phyloP scores from a whole-genome alignment of 352 stramenopile species.

The Pythium brachiatum region DNA sequence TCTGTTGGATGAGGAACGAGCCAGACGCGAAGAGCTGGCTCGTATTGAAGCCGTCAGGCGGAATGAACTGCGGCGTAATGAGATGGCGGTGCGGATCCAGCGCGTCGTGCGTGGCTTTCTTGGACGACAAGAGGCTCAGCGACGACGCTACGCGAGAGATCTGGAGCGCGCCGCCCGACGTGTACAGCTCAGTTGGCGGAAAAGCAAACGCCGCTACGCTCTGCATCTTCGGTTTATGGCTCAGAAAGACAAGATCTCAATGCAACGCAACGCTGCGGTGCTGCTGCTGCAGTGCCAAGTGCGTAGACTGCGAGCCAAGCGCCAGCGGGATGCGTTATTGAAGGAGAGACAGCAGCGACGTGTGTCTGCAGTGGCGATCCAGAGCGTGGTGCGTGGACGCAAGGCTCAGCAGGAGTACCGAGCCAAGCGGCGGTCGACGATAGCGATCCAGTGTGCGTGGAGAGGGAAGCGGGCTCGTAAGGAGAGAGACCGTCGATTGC shows the following conservation, averaged over 20 bases:
- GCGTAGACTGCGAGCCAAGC: conserved; percentile 27
- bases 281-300: conserved; percentile 43
- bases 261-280: conserved; percentile 26
- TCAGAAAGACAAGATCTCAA: conserved; percentile 36
- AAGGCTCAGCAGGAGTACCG: conserved; percentile 22
- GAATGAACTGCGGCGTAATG: conserved; percentile 13
- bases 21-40: conserved; percentile 27
- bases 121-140: conserved; percentile 24
- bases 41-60: conserved; percentile 14
- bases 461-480: conserved; percentile 35
- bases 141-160: conserved; percentile 11
- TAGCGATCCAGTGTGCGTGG: conserved; percentile 46
- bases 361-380: conserved; percentile 35
- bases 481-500: conserved; percentile 16
- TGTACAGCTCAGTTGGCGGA: conserved; percentile 51
- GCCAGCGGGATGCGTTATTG: conserved; percentile 7
- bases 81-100: conserved; percentile 33
- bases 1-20: conserved; percentile 30
- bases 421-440: conserved; percentile 22
- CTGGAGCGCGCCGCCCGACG: conserved; percentile 36
- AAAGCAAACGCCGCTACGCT: conserved; percentile 37
- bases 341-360: conserved; percentile 23
- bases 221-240: conserved; percentile 52
- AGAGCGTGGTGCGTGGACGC: conserved; percentile 32
- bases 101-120: conserved; percentile 41